A percentile compares a stretch with the other conserved stretches of the same genome.
phyloP scores from a whole-genome alignment of 805 yeast species.

The Candida xiaguanensis region DNA sequence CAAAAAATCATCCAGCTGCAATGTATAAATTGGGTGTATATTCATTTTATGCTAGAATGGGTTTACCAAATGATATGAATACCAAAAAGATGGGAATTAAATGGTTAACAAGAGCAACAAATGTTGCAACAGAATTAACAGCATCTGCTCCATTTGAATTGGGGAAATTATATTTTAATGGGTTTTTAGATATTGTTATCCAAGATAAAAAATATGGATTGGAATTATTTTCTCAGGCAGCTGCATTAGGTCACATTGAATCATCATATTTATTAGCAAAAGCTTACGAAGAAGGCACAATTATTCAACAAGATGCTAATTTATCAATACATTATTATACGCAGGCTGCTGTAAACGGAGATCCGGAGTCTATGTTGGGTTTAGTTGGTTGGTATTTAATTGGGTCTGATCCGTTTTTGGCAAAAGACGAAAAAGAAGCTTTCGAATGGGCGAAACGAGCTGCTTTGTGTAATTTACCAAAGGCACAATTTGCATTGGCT shows the following conservation, averaged over 20 bases:
- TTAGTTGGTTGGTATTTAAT: conserved; percentile 96
- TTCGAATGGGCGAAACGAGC: conserved; percentile 93
- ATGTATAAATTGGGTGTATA: conserved; percentile 90
- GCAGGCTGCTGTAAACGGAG: conserved; percentile 84
- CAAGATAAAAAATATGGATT: conserved; percentile 81
- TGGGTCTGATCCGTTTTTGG: conserved; percentile 82
- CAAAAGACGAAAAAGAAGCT: conserved; percentile 77
- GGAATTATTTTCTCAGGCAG: conserved; percentile 82
- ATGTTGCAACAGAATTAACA: conserved; percentile 76
- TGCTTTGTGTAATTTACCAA: conserved; percentile 67
- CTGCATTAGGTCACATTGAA: conserved; percentile 79
- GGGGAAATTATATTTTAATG: conserved; percentile 77
- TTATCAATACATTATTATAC: conserved; percentile 90
- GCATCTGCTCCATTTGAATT: conserved; percentile 94
- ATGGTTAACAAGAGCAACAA: conserved; percentile 87
- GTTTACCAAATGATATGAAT: conserved; percentile 60
- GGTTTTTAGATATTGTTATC: conserved; percentile 83
- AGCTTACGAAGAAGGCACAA: conserved; percentile 77
- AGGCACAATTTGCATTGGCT: conserved; percentile 84
- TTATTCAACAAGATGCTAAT: conserved; percentile 73
- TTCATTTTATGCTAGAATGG: conserved; percentile 81
- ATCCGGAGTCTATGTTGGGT: conserved; percentile 85
- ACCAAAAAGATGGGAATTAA: conserved; percentile 84
- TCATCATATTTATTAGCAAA: conserved; percentile 79
- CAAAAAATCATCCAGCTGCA: conserved; percentile 93